Evolutionary conservation across 2,329 filamentous ascomycete species (phyloP), one percentile per base, ranked within the genome.

Genomic region (Coniochaeta sp.): DNA sequence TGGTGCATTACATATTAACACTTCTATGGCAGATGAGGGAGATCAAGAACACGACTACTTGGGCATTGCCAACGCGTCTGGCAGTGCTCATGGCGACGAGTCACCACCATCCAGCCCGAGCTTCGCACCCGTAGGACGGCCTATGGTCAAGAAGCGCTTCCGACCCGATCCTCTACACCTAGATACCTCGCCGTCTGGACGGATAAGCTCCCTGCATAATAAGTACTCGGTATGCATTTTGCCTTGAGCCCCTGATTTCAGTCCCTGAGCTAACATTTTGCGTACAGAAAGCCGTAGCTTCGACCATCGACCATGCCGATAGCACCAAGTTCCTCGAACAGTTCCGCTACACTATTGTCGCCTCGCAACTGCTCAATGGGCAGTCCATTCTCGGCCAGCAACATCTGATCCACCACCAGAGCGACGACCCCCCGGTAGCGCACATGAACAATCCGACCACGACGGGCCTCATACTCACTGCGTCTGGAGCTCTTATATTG

Each of bases 291-390:
- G 86, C 81, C 9, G 78, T 91, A 53, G 87, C 86, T 57, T 84
- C 85, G 35, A 80, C 82, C 55, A 78, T 95, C 56, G 85, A 88
- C 51, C 79, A 85, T 57, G 83, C 81, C 59, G 91, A 95, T 60
- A 95, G 91, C 64, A 79, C 86, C 59, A 85, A 85, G 58, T 96
- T 96, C 62, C 78, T 96, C 53, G 91, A 96, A 69, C 87, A 91
- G 64, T 96, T 96, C 63, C 87, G 91, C 57, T 96, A 96, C 70
- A 87, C 89, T 20, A 89, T 96, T 57, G 87, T 96, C 63, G 91
- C 91, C 49, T 96, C 91, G 20, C 91, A 96, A 65, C 78, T 96
- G 13, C 76, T 96, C 35, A 90, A 83, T 61, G 87, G 87, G 35
- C 80, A 87, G 58, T 78, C 81, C 4, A 81, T 79, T 52, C 59